These are phyloP conservation scores for Sistotremastrum suecicum DNA, from an alignment of 768 basidiomycete species.

Conservation along the genomic window DNA sequence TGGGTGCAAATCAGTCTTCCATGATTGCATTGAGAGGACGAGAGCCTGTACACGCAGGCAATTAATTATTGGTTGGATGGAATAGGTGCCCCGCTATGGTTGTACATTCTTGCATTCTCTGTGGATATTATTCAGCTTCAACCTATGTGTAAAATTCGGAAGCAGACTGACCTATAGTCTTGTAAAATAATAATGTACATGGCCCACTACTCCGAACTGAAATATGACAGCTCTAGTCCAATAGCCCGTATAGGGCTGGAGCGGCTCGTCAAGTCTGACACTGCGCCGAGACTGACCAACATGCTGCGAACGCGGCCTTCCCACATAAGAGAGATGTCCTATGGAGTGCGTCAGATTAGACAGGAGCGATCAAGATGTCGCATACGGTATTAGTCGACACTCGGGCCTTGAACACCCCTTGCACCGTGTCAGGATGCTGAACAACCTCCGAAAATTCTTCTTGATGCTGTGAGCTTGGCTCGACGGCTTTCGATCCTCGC, in stretches of 20 bases:
- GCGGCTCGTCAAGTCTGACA: constrained; percentile 79
- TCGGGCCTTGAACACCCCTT: constrained; percentile 79
- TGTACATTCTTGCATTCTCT: too few relatives aligned
- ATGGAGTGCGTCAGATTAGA: constrained; percentile 1
- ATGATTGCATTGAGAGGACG: too few relatives aligned
- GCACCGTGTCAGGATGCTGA: constrained; percentile 25
- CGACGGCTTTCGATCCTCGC: constrained; percentile 22
- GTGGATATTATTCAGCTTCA: too few relatives aligned
- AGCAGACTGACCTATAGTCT: too few relatives aligned
- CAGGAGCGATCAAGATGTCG: constrained; percentile 3
- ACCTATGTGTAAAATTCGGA: too few relatives aligned
- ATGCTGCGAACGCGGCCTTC: constrained; percentile 85
- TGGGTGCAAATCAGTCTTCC: too few relatives aligned
- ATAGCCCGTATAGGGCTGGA: constrained; percentile 80
- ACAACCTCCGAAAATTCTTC: constrained; percentile 9
- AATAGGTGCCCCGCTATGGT: too few relatives aligned
- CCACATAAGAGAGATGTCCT: constrained; percentile 90
- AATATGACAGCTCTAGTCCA: constrained; percentile 89
- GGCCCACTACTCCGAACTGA: constrained; percentile 40
- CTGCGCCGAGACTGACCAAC: constrained; percentile 78
- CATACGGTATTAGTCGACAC: constrained; percentile 82
- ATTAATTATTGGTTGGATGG: too few relatives aligned
- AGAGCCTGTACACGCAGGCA: too few relatives aligned
- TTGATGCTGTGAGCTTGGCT: constrained; percentile 13
- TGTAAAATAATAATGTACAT: too few relatives aligned